These are phyloP conservation scores for Plasmodium inui DNA, from an alignment of 169 alveolate species.

Conservation along the genomic window DNA sequence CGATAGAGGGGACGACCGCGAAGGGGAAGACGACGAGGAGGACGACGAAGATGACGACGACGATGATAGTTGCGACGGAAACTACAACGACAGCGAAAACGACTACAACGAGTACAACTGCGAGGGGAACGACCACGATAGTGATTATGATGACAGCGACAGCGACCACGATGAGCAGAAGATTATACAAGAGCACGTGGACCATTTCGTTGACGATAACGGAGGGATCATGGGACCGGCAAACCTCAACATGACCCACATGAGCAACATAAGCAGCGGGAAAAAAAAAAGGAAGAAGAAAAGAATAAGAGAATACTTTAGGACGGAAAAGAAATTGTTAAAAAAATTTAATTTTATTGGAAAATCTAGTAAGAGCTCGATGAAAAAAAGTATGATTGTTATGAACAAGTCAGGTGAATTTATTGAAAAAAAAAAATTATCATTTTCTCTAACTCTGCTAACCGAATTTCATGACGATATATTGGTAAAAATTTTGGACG, in stretches of 20 bases:
- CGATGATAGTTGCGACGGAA: neutral
- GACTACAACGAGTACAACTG: neutral
- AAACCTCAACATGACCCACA: neutral
- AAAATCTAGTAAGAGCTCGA: conserved; percentile 24
- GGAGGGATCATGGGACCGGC: neutral
- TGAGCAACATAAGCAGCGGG: neutral
- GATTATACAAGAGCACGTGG: conserved; percentile 1
- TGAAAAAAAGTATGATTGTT: conserved; percentile 41
- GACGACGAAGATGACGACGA: neutral
- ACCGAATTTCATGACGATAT: conserved; percentile 65
- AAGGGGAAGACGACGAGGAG: neutral
- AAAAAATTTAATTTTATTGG: conserved; percentile 33
- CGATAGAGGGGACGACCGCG: neutral
- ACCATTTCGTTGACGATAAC: neutral
- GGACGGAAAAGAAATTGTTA: conserved; percentile 40
- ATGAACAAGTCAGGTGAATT: conserved; percentile 54
- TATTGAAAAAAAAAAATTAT: conserved; percentile 44
- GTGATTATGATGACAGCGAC: neutral
- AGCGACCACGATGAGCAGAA: neutral
- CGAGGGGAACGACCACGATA: neutral
- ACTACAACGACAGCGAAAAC: neutral
- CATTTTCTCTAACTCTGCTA: conserved; percentile 25
- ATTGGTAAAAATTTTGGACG: conserved; percentile 61
- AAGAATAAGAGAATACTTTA: conserved; percentile 45
- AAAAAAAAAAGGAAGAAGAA: conserved; percentile 13